Base-by-base conservation (phyloP, 2,329 filamentous ascomycete species). In the Fusarium equiseti region DNA sequence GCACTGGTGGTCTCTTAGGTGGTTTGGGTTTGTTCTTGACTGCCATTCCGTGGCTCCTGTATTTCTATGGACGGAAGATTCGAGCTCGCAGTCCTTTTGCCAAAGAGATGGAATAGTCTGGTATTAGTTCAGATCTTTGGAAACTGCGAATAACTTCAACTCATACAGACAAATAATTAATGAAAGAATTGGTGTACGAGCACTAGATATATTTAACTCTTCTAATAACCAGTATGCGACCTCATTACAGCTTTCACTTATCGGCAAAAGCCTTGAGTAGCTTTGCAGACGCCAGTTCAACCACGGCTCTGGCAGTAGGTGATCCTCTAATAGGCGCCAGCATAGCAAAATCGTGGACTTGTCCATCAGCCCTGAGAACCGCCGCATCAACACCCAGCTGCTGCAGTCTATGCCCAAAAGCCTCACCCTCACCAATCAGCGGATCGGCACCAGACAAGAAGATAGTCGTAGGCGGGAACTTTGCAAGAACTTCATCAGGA, bases 31-130 rank as follows among this genome's bases (percentile, higher is more conserved):
- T 79, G 12, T n/a, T 89, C 3, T 78, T 93, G 54, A 91, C 89
- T 1, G 78, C 88, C 7, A 90, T 92, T 24, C 90, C 90, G 0
- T 92, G 90, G 87, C 83, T 91, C 0, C 78, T 92, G 26, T 84
- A 90, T 13, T 86, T 92, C 50, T 92, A 87, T 68, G 90, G 91
- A 0, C 85, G 87, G 15, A 83, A 74, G 61, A 91, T 93, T 59
- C 81, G 90, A 24, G 85, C 85, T 6, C 83, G 87, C 64, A 91
- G 89, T 71, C 89, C 87, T 60, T 87, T 92, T 73, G 90, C 90
- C 1, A 67, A 67, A 3, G 59, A 65, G 29, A 64, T 69, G 22
- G 40, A 58, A 15, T 63, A 24, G 5, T 5, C 15, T 2, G 35
- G 35, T 11, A 5, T 38, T 6, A 4, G 6, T 18, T 7, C 9